phyloP scores from a whole-genome alignment of 2,329 filamentous ascomycete genomes.

The Lachnellula cervina region DNA sequence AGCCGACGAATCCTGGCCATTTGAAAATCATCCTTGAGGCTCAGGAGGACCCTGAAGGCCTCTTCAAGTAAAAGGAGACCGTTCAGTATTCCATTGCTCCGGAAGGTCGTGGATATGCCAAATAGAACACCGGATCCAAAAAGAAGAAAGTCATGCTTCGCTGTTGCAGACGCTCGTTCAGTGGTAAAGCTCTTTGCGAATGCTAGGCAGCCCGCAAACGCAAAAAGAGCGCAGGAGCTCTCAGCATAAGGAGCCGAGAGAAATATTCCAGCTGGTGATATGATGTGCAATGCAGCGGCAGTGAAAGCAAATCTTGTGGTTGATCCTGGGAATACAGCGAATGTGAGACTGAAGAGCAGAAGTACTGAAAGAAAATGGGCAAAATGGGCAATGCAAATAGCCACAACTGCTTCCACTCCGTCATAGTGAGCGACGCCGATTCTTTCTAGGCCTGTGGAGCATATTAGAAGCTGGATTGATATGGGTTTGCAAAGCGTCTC shows the following conservation, averaged over 20 bases:
- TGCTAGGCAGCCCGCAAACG: conserved; percentile 66
- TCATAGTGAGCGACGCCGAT: conserved; percentile 30
- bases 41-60: conserved; percentile 52
- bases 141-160: conserved; percentile 41
- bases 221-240: conserved; percentile 70
- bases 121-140: conserved; percentile 64
- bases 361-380: conserved; percentile 74
- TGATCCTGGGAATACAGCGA: conserved; percentile 46
- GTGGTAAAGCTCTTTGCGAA: conserved; percentile 51
- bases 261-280: conserved; percentile 87
- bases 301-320: conserved; percentile 53
- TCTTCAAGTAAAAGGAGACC: conserved; percentile 60
- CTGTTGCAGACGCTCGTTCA: conserved; percentile 30
- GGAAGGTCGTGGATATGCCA: conserved; percentile 65
- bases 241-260: conserved; percentile 84
- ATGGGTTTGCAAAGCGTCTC: conserved; percentile 1
- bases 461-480: conserved; percentile 2
- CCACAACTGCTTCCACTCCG: conserved; percentile 46
- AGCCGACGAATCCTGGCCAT: conserved; percentile 47
- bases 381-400: conserved; percentile 63
- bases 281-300: conserved; percentile 68
- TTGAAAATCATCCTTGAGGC: conserved; percentile 39
- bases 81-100: conserved; percentile 82
- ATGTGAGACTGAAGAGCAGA: conserved; percentile 62
- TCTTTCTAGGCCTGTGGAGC: conserved; percentile 21